Evolutionary conservation across 257 asterid species (phyloP).

Genomic region (Capsicum rhomboideum): DNA sequence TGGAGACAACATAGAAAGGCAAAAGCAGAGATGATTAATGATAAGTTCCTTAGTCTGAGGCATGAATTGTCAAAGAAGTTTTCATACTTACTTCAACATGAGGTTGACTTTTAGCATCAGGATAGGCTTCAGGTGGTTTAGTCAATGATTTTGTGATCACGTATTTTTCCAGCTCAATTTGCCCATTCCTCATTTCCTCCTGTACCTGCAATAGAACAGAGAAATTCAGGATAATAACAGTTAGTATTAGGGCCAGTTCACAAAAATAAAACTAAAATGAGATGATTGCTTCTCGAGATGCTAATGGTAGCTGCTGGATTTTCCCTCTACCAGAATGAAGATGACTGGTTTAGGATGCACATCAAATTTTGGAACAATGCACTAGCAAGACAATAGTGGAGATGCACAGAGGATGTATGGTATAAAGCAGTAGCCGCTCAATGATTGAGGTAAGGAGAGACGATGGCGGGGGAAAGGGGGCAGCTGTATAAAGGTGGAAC

Average conservation of each 20-base stretch:
- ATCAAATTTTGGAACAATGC: background rate
- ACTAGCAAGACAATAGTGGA: background rate
- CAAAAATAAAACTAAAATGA: background rate
- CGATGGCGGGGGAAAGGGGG: background rate
- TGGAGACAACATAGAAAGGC: background rate
- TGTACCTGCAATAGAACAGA: slow-evolving; percentile 48
- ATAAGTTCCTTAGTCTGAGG: background rate
- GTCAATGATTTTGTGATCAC: slow-evolving; percentile 85
- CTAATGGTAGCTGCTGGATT: background rate
- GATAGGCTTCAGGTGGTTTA: slow-evolving; percentile 93
- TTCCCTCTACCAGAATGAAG: background rate
- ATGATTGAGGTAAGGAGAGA: background rate
- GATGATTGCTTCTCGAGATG: background rate
- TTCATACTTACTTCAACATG: slow-evolving; percentile 76
- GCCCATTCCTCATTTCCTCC: slow-evolving; percentile 88
- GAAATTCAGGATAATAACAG: background rate
- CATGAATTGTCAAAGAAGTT: background rate
- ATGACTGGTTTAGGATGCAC: background rate
- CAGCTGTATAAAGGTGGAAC: background rate
- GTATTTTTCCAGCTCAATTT: slow-evolving; percentile 76
- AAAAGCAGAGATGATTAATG: background rate
- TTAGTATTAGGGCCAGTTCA: background rate
- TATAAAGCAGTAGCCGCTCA: background rate
- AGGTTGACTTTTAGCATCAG: slow-evolving; percentile 92
- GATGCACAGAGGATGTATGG: background rate